Base-by-base conservation (phyloP, 805 yeast genomes). In the Barnettozyma salicaria region DNA sequence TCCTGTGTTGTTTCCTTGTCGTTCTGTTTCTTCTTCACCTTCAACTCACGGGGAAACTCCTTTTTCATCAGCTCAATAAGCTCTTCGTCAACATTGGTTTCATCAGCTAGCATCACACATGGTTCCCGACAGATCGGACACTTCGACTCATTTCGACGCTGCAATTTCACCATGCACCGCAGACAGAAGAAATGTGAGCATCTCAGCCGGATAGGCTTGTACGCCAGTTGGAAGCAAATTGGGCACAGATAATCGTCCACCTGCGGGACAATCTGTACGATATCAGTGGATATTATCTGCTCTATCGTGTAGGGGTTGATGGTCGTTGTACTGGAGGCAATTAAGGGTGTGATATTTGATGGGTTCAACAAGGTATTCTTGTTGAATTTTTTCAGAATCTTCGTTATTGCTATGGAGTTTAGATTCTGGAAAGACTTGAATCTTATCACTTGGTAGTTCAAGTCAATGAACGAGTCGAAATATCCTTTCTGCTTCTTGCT, bases 161-260 rank as follows among this genome's bases (percentile, higher is more conserved):
- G 83, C 45, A 82, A 51, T 48, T 80, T 79, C 19, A 83, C 79
- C 39, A 81, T 56, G 48, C 92, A 82, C 32, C 89, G 60, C 4
- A 82, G 76, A 54, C 92, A 82, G 55, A 81, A 82, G 16, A 80
- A 60, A 52, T 82, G 92, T 1, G 70, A 70, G 55, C 92, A 82
- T 8, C 57, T 60, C 12, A 82, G 60, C 32, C 77, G 60, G 32
- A 82, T 77, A 3, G 92, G 92, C 49, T 80, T 79, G 59, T 70
- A 82, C 1, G 88, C 87, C 31, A 82, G 68, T 3, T 74, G 67
- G 55, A 74, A 70, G 53, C 92, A 82, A 8, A 82, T 75, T 1
- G 89, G 86, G 52, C 92, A 82, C 2, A 75, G 62, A 49, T 80
- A 82, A 53, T 83, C 90, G 33, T 82, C 89, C 5, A 83, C 59